phyloP scores from a whole-genome alignment of 768 basidiomycete species.

The Kwoniella dendrophila region DNA sequence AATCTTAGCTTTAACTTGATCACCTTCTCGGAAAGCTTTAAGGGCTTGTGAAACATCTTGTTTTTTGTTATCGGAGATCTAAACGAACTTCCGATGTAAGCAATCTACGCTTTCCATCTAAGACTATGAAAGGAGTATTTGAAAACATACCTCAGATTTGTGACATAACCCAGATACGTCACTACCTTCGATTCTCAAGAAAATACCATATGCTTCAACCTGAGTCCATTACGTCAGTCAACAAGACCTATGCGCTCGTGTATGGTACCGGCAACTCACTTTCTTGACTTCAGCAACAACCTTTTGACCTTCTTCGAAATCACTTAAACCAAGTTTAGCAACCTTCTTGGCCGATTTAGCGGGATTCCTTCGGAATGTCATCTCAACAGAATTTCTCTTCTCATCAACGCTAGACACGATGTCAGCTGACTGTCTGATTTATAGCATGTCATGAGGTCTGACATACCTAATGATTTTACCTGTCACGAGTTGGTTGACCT shows the following conservation, averaged over 20 bases:
- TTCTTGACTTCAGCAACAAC: constrained; percentile 76
- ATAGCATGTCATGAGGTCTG: neutral
- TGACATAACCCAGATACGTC: constrained; percentile 89
- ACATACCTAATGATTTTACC: constrained; percentile 67
- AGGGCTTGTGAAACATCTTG: constrained; percentile 78
- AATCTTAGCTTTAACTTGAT: constrained; percentile 78
- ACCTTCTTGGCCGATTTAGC: constrained; percentile 45
- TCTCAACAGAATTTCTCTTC: constrained; percentile 78
- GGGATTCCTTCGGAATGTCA: constrained; percentile 69
- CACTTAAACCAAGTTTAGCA: constrained; percentile 54
- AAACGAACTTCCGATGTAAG: constrained; percentile 11
- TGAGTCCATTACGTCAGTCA: neutral
- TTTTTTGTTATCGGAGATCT: constrained; percentile 86
- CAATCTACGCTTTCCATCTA: neutral
- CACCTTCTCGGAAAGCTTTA: constrained; percentile 79
- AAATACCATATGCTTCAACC: constrained; percentile 87
- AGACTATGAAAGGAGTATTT: constrained; percentile 4
- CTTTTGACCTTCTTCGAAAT: constrained; percentile 77
- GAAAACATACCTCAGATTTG: constrained; percentile 72
- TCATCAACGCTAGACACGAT: constrained; percentile 64
- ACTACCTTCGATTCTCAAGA: constrained; percentile 82
- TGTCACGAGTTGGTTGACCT: constrained; percentile 77
- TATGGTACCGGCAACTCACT: constrained; percentile 8
- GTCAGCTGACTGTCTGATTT: neutral
- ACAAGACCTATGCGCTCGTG: neutral